phyloP scores from a whole-genome alignment of 2,329 filamentous ascomycete species.

The Fusarium sp. region DNA sequence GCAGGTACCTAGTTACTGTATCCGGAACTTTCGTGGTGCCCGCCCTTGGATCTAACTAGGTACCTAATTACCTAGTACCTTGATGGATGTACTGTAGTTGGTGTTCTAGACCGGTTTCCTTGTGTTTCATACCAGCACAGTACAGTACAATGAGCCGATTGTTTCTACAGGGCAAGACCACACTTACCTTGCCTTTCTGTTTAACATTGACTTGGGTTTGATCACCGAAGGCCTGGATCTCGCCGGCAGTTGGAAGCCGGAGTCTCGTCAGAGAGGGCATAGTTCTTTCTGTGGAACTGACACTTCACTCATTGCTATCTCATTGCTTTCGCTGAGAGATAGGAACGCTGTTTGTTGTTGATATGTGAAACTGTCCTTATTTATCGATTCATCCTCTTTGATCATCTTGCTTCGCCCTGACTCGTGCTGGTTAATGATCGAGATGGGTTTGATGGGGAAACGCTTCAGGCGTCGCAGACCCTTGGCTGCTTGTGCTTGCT shows the following conservation, averaged over 20 bases:
- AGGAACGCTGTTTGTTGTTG: not conserved
- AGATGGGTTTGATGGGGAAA: not conserved
- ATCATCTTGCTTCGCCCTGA: not conserved
- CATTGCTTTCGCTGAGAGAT: not conserved
- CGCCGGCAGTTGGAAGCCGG: not conserved
- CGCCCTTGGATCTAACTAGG: not conserved
- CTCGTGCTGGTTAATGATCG: not conserved
- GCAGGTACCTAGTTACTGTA: not conserved
- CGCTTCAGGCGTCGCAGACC: not conserved
- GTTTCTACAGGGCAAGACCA: constrained; percentile 1
- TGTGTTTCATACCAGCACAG: not conserved
- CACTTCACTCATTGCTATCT: not conserved
- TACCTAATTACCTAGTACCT: not conserved
- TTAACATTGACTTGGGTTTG: not conserved
- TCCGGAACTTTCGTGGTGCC: not conserved
- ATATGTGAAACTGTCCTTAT: not conserved
- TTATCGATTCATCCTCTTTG: not conserved
- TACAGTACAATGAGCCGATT: constrained; percentile 4
- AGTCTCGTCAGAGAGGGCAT: not conserved
- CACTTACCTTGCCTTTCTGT: not conserved
- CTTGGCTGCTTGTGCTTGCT: not conserved
- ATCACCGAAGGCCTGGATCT: not conserved
- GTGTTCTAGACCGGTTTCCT: not conserved
- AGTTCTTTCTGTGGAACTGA: constrained; percentile 1
- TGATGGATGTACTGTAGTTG: not conserved